phyloP scores from a whole-genome alignment of 1,284 basidiomycete genomes.

The Austropuccinia psidii region DNA sequence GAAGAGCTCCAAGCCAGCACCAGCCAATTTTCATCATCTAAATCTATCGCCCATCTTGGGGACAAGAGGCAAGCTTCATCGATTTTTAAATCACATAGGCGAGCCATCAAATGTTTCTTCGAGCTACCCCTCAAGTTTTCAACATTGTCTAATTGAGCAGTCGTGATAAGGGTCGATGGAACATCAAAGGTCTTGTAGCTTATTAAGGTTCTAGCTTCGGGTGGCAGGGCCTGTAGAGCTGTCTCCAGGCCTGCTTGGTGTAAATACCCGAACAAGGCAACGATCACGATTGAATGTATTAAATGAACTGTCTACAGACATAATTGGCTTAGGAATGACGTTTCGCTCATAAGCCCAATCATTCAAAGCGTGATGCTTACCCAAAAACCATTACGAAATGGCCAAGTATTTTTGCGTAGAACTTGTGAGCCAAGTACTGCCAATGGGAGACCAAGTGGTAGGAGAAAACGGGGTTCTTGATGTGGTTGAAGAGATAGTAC shows the following conservation, averaged over 20 bases:
- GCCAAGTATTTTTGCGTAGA: not conserved
- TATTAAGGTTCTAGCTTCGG: not conserved
- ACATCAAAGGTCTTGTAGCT: slow-evolving; percentile 27
- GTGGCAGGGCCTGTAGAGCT: not conserved
- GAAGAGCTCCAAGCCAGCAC: not conserved
- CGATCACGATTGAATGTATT: not conserved
- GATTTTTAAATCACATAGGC: not conserved
- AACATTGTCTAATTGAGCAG: not conserved
- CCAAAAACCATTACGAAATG: slow-evolving; percentile 14
- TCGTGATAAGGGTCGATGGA: not conserved
- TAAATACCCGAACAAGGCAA: slow-evolving; percentile 5
- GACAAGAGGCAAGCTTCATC: not conserved
- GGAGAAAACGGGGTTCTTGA: slow-evolving; percentile 48
- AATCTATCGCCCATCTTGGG: not conserved
- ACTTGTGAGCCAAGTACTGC: slow-evolving; percentile 32
- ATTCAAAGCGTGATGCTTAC: not conserved
- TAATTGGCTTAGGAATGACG: not conserved
- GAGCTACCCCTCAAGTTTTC: not conserved
- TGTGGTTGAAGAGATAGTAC: slow-evolving; percentile 47
- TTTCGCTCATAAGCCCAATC: not conserved
- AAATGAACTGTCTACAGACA: slow-evolving; percentile 15
- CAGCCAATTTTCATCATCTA: not conserved
- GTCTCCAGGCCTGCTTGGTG: slow-evolving; percentile 23
- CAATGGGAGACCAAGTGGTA: slow-evolving; percentile 45
- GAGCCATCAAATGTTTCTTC: not conserved